These are phyloP conservation scores for Fusarium abutilonis DNA, from an alignment of 2,329 filamentous ascomycete species.

Conservation along the genomic window DNA sequence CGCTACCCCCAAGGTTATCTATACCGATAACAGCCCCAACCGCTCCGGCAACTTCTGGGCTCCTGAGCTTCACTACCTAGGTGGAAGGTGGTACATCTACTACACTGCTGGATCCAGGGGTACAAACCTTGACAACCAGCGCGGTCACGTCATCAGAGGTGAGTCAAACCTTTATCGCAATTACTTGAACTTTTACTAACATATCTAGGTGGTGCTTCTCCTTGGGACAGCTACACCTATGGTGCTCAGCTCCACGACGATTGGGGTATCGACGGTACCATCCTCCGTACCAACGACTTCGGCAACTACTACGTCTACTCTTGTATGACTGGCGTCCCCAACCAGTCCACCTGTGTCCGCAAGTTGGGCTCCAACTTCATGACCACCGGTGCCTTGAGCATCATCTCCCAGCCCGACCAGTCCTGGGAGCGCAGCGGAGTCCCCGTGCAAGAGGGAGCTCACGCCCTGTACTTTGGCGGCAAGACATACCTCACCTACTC, in stretches of 20 bases:
- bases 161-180: not conserved
- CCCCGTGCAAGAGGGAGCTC: constrained; percentile 65
- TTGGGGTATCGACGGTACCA: constrained; percentile 65
- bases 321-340: constrained; percentile 56
- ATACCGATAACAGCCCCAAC: constrained; percentile 56
- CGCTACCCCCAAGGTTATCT: constrained; percentile 61
- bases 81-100: constrained; percentile 64
- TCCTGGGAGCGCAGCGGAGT: constrained; percentile 60
- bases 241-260: constrained; percentile 57
- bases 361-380: constrained; percentile 53
- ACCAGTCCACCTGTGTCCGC: constrained; percentile 54
- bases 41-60: constrained; percentile 68
- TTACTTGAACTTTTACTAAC: not conserved
- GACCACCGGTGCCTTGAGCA: constrained; percentile 54
- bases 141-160: constrained; percentile 63
- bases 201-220: constrained; percentile 57
- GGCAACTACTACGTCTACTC: constrained; percentile 66
- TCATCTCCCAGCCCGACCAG: constrained; percentile 62
- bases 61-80: constrained; percentile 63
- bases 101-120: constrained; percentile 60
- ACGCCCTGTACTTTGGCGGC: constrained; percentile 62
- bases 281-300: constrained; percentile 58
- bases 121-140: constrained; percentile 59
- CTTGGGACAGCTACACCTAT: constrained; percentile 63
- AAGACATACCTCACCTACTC: constrained; percentile 64